Percentiles rank a stretch among this genome's conserved stretches.
Evolutionary conservation across 2,329 filamentous ascomycete species (phyloP).

Genomic region (Beauveria pseudobassiana): DNA sequence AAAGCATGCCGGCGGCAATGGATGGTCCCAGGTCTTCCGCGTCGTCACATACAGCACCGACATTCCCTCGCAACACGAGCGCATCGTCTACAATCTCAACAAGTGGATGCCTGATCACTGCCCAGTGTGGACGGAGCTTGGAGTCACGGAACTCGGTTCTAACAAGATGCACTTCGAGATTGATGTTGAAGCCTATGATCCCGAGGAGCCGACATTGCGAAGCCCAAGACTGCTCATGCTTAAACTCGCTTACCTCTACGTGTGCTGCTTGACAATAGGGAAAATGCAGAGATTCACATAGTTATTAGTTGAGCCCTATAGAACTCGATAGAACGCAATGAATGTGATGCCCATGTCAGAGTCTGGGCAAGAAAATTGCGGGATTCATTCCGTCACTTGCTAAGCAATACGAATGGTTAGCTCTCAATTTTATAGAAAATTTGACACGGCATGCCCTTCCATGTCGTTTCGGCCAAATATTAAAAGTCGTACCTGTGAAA

Average conservation of each 20-base stretch:
- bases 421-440: neutral
- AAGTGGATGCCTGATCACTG: slow-evolving; percentile 45
- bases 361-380: neutral
- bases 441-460: neutral
- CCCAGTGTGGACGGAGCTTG: slow-evolving; percentile 47
- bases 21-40: slow-evolving; percentile 47
- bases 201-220: slow-evolving; percentile 17
- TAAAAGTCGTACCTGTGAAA: neutral
- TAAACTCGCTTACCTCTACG: neutral
- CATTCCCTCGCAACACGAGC: slow-evolving; percentile 26
- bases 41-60: slow-evolving; percentile 38
- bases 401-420: neutral
- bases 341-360: neutral
- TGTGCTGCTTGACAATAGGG: neutral
- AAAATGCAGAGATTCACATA: slow-evolving; percentile 23
- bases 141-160: slow-evolving; percentile 38
- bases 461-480: neutral
- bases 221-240: neutral
- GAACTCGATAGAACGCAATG: neutral
- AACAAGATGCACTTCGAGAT: slow-evolving; percentile 51
- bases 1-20: slow-evolving; percentile 45
- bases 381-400: neutral
- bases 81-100: slow-evolving; percentile 39
- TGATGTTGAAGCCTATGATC: slow-evolving; percentile 44
- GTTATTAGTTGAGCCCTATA: neutral